Evolutionary conservation across 371 early-diverging fungal species (phyloP).

Genomic region (Apophysomyces ossiformis): DNA sequence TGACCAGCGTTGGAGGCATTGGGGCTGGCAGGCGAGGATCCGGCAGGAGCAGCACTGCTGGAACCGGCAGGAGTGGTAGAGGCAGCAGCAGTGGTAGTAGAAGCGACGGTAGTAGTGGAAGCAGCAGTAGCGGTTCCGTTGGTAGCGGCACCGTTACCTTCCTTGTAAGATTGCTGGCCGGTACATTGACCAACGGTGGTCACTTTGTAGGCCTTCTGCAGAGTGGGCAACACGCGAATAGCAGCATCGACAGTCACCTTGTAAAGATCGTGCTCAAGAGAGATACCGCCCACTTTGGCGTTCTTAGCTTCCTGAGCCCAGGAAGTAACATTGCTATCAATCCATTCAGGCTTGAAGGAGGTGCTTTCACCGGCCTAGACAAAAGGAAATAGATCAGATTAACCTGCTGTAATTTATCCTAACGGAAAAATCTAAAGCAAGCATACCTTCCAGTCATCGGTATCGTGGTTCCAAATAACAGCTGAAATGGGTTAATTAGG

Average conservation of each 20-base stretch:
- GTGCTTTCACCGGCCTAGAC: slow-evolving; percentile 32
- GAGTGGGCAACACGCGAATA: slow-evolving; percentile 59
- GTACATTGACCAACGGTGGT: slow-evolving; percentile 48
- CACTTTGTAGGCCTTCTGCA: slow-evolving; percentile 50
- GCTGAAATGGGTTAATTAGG: slow-evolving; percentile 21
- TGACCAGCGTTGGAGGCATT: slow-evolving; percentile 7
- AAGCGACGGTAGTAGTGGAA: slow-evolving; percentile 21
- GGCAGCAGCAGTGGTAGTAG: slow-evolving; percentile 25
- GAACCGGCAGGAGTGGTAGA: slow-evolving; percentile 13
- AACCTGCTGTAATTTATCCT: not conserved
- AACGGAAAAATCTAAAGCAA: slow-evolving; percentile 14
- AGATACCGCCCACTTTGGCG: slow-evolving; percentile 55
- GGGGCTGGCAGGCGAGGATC: slow-evolving; percentile 1
- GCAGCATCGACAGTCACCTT: slow-evolving; percentile 59
- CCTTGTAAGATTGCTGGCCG: slow-evolving; percentile 45
- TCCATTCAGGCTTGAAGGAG: slow-evolving; percentile 38
- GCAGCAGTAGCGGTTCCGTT: slow-evolving; percentile 16
- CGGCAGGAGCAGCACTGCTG: not conserved
- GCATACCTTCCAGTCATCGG: slow-evolving; percentile 48
- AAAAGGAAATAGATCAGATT: not conserved
- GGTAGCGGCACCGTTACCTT: slow-evolving; percentile 26
- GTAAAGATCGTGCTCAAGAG: slow-evolving; percentile 62
- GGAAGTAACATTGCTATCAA: slow-evolving; percentile 52
- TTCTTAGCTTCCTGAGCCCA: slow-evolving; percentile 52
- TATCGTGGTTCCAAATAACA: slow-evolving; percentile 57